Evolutionary conservation across 108 stramenopile species (phyloP).

Genomic region (Nitzschia palea): DNA sequence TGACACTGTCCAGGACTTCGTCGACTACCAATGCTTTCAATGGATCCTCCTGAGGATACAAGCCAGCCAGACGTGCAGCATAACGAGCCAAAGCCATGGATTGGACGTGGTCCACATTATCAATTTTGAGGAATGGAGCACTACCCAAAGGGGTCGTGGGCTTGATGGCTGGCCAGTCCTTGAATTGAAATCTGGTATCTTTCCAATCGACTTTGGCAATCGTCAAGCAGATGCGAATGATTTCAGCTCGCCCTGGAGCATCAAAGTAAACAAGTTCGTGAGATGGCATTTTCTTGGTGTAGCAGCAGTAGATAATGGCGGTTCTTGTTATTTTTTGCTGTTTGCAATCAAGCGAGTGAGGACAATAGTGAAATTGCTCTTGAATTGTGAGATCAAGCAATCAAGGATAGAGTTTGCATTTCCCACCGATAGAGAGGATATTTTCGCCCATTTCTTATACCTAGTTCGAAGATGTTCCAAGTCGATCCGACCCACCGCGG

Average conservation of each 20-base stretch:
- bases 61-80: constrained; percentile 21
- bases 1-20: constrained; percentile 12
- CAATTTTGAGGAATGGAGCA: constrained; percentile 20
- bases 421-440: too few relatives aligned
- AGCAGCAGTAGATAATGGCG: too few relatives aligned
- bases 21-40: constrained; percentile 16
- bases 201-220: constrained; percentile 10
- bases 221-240: constrained; percentile 17
- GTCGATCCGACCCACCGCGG: too few relatives aligned
- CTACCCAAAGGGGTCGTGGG: constrained; percentile 23
- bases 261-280: constrained; percentile 15
- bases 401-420: too few relatives aligned
- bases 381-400: too few relatives aligned
- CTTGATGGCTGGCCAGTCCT: constrained; percentile 26
- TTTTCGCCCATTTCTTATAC: too few relatives aligned
- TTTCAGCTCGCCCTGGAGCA: constrained; percentile 19
- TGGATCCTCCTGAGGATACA: constrained; percentile 7
- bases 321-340: too few relatives aligned
- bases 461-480: too few relatives aligned
- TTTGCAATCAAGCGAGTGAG: too few relatives aligned
- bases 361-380: too few relatives aligned
- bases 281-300: too few relatives aligned
- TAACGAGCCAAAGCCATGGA: constrained; percentile 9
- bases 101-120: background rate
- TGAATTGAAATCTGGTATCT: constrained; percentile 9